phyloP scores from a whole-genome alignment of 208 protist genomes.

The Crithidia acanthocephali region DNA sequence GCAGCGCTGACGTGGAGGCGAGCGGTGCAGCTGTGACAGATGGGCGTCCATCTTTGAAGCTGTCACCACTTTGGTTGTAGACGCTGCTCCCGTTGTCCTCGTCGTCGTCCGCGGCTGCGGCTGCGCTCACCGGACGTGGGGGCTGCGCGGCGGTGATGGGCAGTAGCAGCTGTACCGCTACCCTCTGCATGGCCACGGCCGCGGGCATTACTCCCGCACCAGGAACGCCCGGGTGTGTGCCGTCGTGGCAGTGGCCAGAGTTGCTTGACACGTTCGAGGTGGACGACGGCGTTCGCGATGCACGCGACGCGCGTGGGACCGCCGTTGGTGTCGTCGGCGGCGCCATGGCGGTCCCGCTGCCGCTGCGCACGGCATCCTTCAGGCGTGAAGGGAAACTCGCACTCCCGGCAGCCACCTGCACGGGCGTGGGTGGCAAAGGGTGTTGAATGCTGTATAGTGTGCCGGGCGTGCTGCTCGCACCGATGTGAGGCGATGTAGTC shows the following conservation, averaged over 20 bases:
- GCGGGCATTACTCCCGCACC: too few relatives aligned
- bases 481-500: neutral
- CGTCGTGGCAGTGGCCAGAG: neutral
- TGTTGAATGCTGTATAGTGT: neutral
- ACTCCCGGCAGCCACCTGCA: neutral
- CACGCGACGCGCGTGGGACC: neutral
- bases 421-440: neutral
- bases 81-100: neutral
- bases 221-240: too few relatives aligned
- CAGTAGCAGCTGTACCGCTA: slow-evolving; percentile 12
- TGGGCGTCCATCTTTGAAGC: neutral
- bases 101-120: neutral
- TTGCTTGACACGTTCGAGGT: neutral
- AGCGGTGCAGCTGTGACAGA: neutral
- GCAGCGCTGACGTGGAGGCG: neutral
- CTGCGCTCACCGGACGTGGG: neutral
- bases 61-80: neutral
- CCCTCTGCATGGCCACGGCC: too few relatives aligned
- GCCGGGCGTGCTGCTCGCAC: neutral
- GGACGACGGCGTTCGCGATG: neutral
- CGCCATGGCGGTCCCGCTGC: slow-evolving; percentile 6
- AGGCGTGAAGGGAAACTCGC: slow-evolving; percentile 17
- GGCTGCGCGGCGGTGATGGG: slow-evolving; percentile 10
- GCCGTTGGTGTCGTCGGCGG: neutral
- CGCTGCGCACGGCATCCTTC: slow-evolving; percentile 13